These are phyloP conservation scores for Phellinidium pouzarii DNA, from an alignment of 1,284 basidiomycete species.

Conservation along the genomic window DNA sequence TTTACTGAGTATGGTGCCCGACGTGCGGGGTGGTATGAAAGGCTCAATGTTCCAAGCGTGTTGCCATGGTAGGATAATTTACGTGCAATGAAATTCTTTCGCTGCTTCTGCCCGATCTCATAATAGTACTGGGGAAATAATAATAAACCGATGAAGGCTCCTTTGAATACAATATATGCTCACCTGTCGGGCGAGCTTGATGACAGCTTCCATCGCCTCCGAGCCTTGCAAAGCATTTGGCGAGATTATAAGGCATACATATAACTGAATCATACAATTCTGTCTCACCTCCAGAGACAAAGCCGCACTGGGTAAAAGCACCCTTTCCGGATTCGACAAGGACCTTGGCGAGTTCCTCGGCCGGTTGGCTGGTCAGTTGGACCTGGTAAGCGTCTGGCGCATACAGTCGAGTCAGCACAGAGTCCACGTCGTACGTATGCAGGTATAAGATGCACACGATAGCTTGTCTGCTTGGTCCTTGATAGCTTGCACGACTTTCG, in stretches of 20 bases:
- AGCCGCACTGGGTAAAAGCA: constrained; percentile 64
- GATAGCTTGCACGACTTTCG: constrained; percentile 61
- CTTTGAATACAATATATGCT: constrained; percentile 13
- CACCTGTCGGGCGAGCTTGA: constrained; percentile 75
- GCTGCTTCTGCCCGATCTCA: constrained; percentile 60
- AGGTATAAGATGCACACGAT: constrained; percentile 42
- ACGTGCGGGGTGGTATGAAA: constrained; percentile 59
- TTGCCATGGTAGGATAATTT: constrained; percentile 81
- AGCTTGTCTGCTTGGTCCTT: constrained; percentile 73
- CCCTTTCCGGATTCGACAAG: constrained; percentile 58
- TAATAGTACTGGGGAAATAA: constrained; percentile 49
- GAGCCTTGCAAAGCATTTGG: constrained; percentile 51
- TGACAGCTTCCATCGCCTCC: constrained; percentile 77
- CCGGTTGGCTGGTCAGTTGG: constrained; percentile 70
- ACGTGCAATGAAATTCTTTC: constrained; percentile 76
- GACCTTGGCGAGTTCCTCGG: constrained; percentile 65
- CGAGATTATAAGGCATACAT: neutral
- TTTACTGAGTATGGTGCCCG: constrained; percentile 61
- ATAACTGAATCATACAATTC: neutral
- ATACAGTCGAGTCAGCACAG: neutral
- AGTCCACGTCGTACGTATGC: constrained; percentile 8
- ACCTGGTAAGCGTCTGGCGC: constrained; percentile 74
- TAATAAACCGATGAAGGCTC: neutral
- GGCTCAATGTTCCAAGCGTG: constrained; percentile 62
- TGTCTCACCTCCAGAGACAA: constrained; percentile 65